A percentile compares a stretch with the other conserved stretches of the same genome.
phyloP scores from a whole-genome alignment of 73 alveolate genomes.

The Paramecium sexaurelia region DNA sequence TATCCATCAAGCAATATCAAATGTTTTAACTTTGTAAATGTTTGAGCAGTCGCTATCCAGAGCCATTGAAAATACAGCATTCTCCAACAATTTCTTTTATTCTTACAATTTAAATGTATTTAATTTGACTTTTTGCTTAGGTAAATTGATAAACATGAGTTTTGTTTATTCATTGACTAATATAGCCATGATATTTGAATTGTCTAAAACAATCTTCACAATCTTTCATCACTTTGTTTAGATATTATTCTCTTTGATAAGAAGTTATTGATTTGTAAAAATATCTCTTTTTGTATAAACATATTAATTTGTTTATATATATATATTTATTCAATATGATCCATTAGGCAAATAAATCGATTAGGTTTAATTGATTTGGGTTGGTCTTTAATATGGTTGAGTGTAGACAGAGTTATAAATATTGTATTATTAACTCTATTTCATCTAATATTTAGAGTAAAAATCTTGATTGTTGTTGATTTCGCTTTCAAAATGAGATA shows the following conservation, averaged over 20 bases:
- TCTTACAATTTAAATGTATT: background rate
- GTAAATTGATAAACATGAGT: conserved; percentile 41
- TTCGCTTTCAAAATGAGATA: background rate
- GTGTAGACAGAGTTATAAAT: background rate
- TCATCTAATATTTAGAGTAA: background rate
- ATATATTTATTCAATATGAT: conserved; percentile 12
- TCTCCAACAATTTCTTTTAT: conserved; percentile 13
- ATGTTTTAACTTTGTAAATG: conserved; percentile 25
- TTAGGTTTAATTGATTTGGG: background rate
- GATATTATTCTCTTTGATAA: background rate
- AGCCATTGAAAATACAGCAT: conserved; percentile 7
- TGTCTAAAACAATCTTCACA: conserved; percentile 15
- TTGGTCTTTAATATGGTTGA: background rate
- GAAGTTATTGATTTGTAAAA: background rate
- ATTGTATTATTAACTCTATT: background rate
- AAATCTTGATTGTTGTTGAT: background rate
- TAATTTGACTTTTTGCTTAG: no score
- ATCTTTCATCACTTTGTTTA: background rate
- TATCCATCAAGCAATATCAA: conserved; percentile 55
- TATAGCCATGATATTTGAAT: conserved; percentile 47
- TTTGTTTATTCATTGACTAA: background rate
- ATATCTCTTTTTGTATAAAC: background rate
- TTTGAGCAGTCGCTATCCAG: background rate
- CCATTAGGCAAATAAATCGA: background rate
- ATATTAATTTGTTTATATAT: background rate